Evolutionary conservation across 2,329 filamentous ascomycete species (phyloP).

Genomic region (Calonectria montana): DNA sequence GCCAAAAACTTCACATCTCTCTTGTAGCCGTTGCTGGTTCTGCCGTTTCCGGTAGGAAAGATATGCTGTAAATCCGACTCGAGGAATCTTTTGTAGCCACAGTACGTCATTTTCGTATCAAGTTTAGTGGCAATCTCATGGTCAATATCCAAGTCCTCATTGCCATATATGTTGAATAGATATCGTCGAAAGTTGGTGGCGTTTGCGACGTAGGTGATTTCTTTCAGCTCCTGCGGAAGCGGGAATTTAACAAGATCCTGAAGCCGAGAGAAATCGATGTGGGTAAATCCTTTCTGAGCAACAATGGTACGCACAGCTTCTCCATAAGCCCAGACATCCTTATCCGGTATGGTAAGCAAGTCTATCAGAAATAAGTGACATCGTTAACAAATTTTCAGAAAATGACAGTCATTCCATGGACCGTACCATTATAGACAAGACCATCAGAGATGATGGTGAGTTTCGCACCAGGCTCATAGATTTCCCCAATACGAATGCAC

Average conservation of each 20-base stretch:
- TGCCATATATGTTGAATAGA: conserved; percentile 40
- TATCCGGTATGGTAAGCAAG: conserved; percentile 58
- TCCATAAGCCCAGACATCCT: conserved; percentile 62
- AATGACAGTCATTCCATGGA: not conserved
- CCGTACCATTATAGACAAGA: conserved; percentile 62
- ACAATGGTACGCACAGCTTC: conserved; percentile 55
- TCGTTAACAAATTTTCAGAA: not conserved
- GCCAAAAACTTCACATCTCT: conserved; percentile 43
- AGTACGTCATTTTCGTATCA: conserved; percentile 46
- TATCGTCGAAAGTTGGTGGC: conserved; percentile 44
- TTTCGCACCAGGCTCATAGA: conserved; percentile 42
- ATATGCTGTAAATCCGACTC: conserved; percentile 44
- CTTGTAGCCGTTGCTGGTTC: conserved; percentile 37
- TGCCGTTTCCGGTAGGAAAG: conserved; percentile 34
- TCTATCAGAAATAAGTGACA: conserved; percentile 47
- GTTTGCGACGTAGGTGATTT: conserved; percentile 52
- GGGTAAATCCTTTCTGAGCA: conserved; percentile 48
- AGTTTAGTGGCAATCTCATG: conserved; percentile 43
- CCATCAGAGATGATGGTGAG: conserved; percentile 63
- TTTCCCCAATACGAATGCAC: conserved; percentile 38
- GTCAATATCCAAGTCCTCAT: conserved; percentile 41
- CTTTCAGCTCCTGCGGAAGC: conserved; percentile 52
- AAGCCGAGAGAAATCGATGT: conserved; percentile 60
- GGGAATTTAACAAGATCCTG: conserved; percentile 56
- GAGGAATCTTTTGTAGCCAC: conserved; percentile 44